Percentiles rank a stretch among this genome's conserved stretches.
Evolutionary conservation across 768 basidiomycete genomes (phyloP).

Genomic region (Myochromella boudieri): DNA sequence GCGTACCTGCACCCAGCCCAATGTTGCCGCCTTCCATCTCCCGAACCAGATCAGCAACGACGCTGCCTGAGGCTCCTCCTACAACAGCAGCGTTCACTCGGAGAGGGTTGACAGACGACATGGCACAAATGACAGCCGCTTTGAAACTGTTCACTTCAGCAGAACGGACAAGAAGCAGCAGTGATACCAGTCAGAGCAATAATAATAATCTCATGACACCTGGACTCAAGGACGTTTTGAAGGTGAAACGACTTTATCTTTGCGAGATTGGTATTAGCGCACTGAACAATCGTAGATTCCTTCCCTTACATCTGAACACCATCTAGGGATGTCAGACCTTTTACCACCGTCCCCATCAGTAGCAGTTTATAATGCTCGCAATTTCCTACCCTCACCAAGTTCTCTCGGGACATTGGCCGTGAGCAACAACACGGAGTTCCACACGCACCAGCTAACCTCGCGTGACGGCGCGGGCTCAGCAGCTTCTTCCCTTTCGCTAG

Average conservation of each 20-base stretch:
- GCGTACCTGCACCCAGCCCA: conserved; percentile 20
- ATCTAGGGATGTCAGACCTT: conserved; percentile 65
- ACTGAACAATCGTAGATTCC: conserved; percentile 48
- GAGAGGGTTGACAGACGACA: conserved; percentile 15
- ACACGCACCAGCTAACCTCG: conserved; percentile 17
- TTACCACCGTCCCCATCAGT: conserved; percentile 73
- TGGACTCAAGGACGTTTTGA: conserved; percentile 71
- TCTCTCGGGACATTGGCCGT: conserved; percentile 31
- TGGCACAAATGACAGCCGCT: conserved; percentile 36
- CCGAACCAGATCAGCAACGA: conserved; percentile 43
- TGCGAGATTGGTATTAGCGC: background rate
- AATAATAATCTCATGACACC: conserved; percentile 43
- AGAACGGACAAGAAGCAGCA: conserved; percentile 40
- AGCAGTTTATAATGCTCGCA: conserved; percentile 34
- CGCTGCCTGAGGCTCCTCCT: conserved; percentile 29
- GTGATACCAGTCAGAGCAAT: conserved; percentile 44
- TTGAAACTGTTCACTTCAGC: conserved; percentile 47
- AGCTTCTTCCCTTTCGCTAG: conserved; percentile 35
- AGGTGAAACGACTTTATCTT: conserved; percentile 45
- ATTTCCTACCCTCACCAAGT: conserved; percentile 36
- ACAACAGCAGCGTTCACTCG: conserved; percentile 10
- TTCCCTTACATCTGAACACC: conserved; percentile 66
- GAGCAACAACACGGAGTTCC: conserved; percentile 14
- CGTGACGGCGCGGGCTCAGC: conserved; percentile 22
- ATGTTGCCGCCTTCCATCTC: conserved; percentile 32